Percentiles rank a stretch among this genome's conserved stretches.
These are phyloP conservation scores for Anastatica hierochuntica DNA, from an alignment of 345 rosid genomes.

Conservation along the genomic window DNA sequence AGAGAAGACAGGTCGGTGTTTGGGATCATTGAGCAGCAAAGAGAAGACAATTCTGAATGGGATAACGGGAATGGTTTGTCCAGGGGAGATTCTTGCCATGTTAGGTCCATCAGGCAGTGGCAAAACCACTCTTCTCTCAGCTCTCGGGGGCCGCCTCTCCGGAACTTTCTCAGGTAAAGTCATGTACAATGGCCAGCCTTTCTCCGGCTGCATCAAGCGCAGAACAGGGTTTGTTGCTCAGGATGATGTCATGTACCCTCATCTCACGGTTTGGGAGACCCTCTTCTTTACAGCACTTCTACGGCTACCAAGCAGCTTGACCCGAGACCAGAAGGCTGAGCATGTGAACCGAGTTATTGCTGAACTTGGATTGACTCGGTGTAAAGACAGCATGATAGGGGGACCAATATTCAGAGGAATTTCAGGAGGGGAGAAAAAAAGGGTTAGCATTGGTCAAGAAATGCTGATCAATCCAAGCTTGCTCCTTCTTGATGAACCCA, in stretches of 20 bases:
- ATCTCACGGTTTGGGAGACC: slow-evolving; percentile 85
- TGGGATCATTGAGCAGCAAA: slow-evolving; percentile 41
- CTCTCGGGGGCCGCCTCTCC: slow-evolving; percentile 86
- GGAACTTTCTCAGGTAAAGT: slow-evolving; percentile 69
- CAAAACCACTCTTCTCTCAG: slow-evolving; percentile 94
- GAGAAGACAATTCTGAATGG: slow-evolving; percentile 16
- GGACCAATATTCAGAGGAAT: slow-evolving; percentile 90
- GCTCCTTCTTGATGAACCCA: slow-evolving; percentile 86
- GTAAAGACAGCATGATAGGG: slow-evolving; percentile 88
- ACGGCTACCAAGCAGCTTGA: slow-evolving; percentile 60
- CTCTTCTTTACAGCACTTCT: slow-evolving; percentile 86
- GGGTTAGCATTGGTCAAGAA: slow-evolving; percentile 9
- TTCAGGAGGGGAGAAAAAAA: slow-evolving; percentile 95
- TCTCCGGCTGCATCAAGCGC: slow-evolving; percentile 63
- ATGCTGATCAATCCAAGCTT: slow-evolving; percentile 34
- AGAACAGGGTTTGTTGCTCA: slow-evolving; percentile 91
- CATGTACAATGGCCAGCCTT: slow-evolving; percentile 82
- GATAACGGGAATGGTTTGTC: slow-evolving; percentile 71
- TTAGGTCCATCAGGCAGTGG: slow-evolving; percentile 99
- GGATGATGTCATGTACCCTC: slow-evolving; percentile 82
- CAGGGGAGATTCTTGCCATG: slow-evolving; percentile 95
- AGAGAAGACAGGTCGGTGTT: slow-evolving; percentile 8
- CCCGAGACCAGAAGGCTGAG: slow-evolving; percentile 52
- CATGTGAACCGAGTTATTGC: slow-evolving; percentile 65
- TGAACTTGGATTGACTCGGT: slow-evolving; percentile 60